Evolutionary conservation across 1,284 basidiomycete species (phyloP), one percentile per base, ranked within the genome.

Genomic region (Apiotrichum gracile): DNA sequence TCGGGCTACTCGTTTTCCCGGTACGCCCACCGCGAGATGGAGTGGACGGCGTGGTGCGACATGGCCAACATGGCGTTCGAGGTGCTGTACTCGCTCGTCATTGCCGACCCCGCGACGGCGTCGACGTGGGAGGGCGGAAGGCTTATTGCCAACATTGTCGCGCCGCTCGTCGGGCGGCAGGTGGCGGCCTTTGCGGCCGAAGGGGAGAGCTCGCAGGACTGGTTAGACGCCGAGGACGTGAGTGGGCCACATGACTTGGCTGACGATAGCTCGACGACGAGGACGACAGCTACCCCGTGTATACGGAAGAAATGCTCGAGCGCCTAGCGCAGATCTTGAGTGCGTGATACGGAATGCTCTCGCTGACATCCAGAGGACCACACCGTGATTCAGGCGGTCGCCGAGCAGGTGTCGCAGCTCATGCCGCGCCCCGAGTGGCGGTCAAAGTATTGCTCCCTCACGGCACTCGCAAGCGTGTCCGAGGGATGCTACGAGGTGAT

Each of bases 291-390:
- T 83, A 86, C 41, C 86, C 85, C 0, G 82, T 84, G 31, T 79
- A 85, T 21, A 86, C 87, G 55, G 88, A 91, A 64, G 86, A 90
- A 61, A 79, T 85, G 1, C 74, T 91, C 5, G 87, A 90, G 65
- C 78, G 88, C 6, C 72, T 89, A 22, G 83, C 88, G 6, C 84
- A 83, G 67, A 85, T 86, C 0, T 73, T 90, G 9, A 85, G 86
- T 45, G 46, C 29, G 68, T 48, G 21, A 10, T 16, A n/a, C 4
- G 26, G 10, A 16, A 5, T 8, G 14, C 12, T 26, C 58, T 51
- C 47, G 63, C 45, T 14, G 25, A n/a, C 25, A 4, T n/a, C n/a
- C 51, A 66, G 70, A 64, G 24, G 86, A 88, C 0, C 78, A 83
- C 54, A 76, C 81, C 0, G 81, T 90, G 1, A 76, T 91, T 2